A percentile compares a stretch with the other conserved stretches of the same genome.
Conservation (phyloP, 179 eudicot species). For the Spergularia azorica region DNA sequence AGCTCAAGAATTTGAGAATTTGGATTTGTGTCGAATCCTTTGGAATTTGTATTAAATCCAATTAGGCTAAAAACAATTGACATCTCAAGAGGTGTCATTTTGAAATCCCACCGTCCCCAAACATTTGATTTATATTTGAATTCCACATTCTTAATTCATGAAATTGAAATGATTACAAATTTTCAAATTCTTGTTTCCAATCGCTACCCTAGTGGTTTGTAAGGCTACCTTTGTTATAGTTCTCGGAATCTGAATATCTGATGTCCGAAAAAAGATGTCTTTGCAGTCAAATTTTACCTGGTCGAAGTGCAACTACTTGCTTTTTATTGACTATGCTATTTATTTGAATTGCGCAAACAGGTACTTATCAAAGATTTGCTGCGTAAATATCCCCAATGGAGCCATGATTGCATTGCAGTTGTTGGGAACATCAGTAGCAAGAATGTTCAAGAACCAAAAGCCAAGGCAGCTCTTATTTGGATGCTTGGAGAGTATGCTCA, state of each 20-base stretch:
- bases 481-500: constrained; percentile 99
- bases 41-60: too few species aligned
- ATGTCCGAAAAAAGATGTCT: constrained; percentile 2
- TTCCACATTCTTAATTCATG: too few species aligned
- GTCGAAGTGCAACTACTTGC: constrained; percentile 1
- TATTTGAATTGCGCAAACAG: constrained; percentile 40
- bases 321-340: constrained; percentile 6
- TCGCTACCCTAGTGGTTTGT: not conserved
- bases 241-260: not conserved
- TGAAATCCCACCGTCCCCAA: too few species aligned
- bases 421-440: constrained; percentile 98
- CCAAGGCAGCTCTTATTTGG: constrained; percentile 99
- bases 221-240: constrained; percentile 1
- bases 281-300: not conserved
- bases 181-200: too few species aligned
- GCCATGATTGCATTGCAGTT: constrained; percentile 98
- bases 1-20: too few species aligned
- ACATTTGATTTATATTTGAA: too few species aligned
- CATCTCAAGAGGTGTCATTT: too few species aligned
- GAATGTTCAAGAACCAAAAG: constrained; percentile 97
- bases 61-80: too few species aligned
- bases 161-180: too few species aligned
- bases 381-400: constrained; percentile 99
- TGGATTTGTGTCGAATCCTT: too few species aligned
- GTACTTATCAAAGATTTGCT: constrained; percentile 98